Percentiles rank a stretch among this genome's conserved stretches.
phyloP scores from a whole-genome alignment of 257 asterid genomes.

The Coffea eugenioides region DNA sequence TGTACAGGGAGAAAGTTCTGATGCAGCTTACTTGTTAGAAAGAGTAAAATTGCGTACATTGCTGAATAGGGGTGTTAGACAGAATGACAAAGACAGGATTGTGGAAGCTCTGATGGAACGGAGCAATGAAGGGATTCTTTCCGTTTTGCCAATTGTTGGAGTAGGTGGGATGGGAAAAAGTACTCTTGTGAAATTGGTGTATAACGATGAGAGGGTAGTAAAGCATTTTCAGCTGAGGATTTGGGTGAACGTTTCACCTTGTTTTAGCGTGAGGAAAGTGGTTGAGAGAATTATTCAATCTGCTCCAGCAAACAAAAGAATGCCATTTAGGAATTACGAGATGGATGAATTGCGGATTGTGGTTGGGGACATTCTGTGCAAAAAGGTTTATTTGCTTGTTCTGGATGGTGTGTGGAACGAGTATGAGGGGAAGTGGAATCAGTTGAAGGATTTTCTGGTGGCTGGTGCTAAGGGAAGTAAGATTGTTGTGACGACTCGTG shows the following conservation, averaged over 20 bases:
- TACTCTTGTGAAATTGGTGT: conserved; percentile 28
- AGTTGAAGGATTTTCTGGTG: conserved; percentile 19
- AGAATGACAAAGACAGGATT: conserved; percentile 19
- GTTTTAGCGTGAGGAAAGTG: conserved; percentile 23
- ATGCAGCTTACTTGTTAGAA: too few species aligned
- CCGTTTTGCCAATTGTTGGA: conserved; percentile 31
- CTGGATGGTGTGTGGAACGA: conserved; percentile 42
- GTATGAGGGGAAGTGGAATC: conserved; percentile 21
- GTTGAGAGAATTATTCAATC: conserved; percentile 21
- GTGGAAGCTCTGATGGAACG: conserved; percentile 12
- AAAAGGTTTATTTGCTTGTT: conserved; percentile 22
- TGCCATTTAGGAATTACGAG: conserved; percentile 4
- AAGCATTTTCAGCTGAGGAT: conserved; percentile 21
- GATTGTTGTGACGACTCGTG: conserved; percentile 24
- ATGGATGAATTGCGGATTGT: conserved; percentile 22
- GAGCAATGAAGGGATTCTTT: conserved; percentile 14
- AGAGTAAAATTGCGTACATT: too few species aligned
- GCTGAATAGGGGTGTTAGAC: conserved; percentile 10
- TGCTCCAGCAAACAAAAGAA: not conserved
- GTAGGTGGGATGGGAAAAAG: conserved; percentile 40
- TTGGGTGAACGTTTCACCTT: conserved; percentile 30
- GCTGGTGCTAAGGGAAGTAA: conserved; percentile 23
- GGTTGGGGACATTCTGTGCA: conserved; percentile 24
- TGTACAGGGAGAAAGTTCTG: too few species aligned
- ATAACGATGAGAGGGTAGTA: conserved; percentile 21